Base-by-base conservation (phyloP, 2,329 filamentous ascomycete genomes). In the Monilinia aucupariae region DNA sequence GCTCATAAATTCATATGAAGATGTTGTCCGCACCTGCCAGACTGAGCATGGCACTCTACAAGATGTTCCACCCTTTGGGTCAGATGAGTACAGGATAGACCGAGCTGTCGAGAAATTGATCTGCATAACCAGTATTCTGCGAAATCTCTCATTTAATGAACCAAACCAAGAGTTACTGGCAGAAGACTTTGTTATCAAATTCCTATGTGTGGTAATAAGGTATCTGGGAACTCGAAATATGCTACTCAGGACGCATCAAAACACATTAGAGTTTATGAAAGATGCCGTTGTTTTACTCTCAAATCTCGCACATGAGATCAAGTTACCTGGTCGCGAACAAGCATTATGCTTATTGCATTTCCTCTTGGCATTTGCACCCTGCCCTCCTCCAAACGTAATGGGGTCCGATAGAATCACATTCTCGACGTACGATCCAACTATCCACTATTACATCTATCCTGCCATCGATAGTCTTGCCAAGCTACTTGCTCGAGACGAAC, bases 241-340 rank as follows among this genome's bases (percentile, higher is more conserved):
- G 82, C 82, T 97, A 37, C 78, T 97, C 49, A 86, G 91, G 47
- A 91, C 87, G 4, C 84, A 94, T 68, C 81, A 84, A 71, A 96
- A 97, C 75, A 94, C 90, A 0, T 79, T 97, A 68, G 94, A 99
- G 75, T 93, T 97, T 71, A 96, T 97, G 90, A 99, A 99, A 77
- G 94, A 99, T 74, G 80, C 92, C 37, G 85, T 97, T 64, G 88
- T 91, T 20, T 86, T 96, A 68, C 80, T 99, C 61, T 97, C 93
- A 63, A 97, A 99, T 74, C 85, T 96, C 54, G 87, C 92, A 9
- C 85, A 90, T 53, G 84, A 85, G 12, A 83, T 97, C 59, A 88
- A 93, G 72, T 80, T 99, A 47, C 89, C 92, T 1, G 88, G 88
- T 25, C 87, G 90, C 66, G 92, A 97, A 72, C 92, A 97, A 73